Evolutionary conservation across 306 rosid species (phyloP).

Genomic region (Calophaca sinica): DNA sequence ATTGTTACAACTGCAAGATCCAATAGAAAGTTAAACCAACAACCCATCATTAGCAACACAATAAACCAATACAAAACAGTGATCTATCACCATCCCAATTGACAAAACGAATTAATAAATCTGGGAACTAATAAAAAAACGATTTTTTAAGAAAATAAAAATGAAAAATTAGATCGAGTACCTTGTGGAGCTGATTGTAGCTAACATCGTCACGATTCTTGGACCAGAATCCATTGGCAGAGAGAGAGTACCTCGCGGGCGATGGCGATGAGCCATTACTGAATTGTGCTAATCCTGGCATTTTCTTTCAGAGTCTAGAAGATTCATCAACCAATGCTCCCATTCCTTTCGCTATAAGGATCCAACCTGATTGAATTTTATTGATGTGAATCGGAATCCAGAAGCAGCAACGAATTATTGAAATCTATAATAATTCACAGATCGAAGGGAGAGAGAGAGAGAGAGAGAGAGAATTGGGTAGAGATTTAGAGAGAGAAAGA

Average conservation of each 20-base stretch:
- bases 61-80: constrained; percentile 35
- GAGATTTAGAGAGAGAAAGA: constrained; percentile 52
- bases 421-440: constrained; percentile 32
- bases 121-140: constrained; percentile 9
- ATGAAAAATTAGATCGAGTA: constrained; percentile 43
- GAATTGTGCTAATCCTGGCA: constrained; percentile 86
- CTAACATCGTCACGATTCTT: constrained; percentile 71
- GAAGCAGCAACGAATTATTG: constrained; percentile 17
- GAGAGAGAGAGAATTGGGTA: constrained; percentile 20
- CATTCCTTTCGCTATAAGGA: constrained; percentile 47
- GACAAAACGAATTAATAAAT: constrained; percentile 27
- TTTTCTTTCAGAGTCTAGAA: constrained; percentile 55
- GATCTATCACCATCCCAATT: constrained; percentile 42
- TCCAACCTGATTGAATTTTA: constrained; percentile 38
- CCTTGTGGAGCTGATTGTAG: constrained; percentile 82
- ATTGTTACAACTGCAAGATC: constrained; percentile 52
- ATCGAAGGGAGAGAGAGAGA: constrained; percentile 32
- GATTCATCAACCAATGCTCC: constrained; percentile 51
- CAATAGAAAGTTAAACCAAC: constrained; percentile 47
- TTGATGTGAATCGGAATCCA: constrained; percentile 37
- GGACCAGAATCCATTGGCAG: constrained; percentile 82
- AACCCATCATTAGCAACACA: constrained; percentile 28
- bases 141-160: neutral
- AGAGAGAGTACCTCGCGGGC: constrained; percentile 53
- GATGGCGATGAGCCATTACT: constrained; percentile 61